Evolutionary conservation across 768 basidiomycete genomes (phyloP), one percentile per base, ranked within the genome.

Genomic region (Clathrus columnatus): DNA sequence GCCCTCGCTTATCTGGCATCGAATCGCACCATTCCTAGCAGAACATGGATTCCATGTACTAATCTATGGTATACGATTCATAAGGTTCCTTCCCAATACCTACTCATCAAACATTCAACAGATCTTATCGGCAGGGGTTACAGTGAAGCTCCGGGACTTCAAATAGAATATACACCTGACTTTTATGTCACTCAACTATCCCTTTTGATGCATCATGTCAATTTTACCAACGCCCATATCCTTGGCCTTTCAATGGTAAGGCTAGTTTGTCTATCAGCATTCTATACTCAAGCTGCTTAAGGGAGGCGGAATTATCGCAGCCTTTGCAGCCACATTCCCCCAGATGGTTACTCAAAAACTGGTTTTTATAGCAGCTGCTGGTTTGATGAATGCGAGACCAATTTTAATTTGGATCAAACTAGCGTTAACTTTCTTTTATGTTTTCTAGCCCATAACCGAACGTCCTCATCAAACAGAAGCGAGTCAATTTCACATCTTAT

Each of bases 111-210:
- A 18, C 47, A 27, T n/a, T n/a, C 17, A 20, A 14, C 58, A 88
- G 88, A 91, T 69, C 72, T 90, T n/a, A 89, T 87, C 57, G 89
- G 87, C 11, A 78, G 88, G 36, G 88, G 88, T 4, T 91, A 90
- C 68, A 87, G 87, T 1, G 87, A 87, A 54, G 87, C 87, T 1
- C 88, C 88, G 0, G n/a, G n/a, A n/a, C n/a, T n/a, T n/a, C 76
- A 82, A 21, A 80, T 77, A 16, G 79, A 76, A 4, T 87, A 90
- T 65, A 77, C 86, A 59, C 69, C 78, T 1, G 69, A 73, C 5
- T 72, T 91, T 3, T 84, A 84, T 64, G 80, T 81, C 0, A 82
- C 81, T 0, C 88, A 91, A 61, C 83, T 91, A 17, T 88, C 89
- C 0, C 75, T 90, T 5, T 77, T 91, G 49, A 79, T 91, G 76